Evolutionary conservation across 371 early-diverging fungal species (phyloP).

Genomic region (Parasitella parasitica): DNA sequence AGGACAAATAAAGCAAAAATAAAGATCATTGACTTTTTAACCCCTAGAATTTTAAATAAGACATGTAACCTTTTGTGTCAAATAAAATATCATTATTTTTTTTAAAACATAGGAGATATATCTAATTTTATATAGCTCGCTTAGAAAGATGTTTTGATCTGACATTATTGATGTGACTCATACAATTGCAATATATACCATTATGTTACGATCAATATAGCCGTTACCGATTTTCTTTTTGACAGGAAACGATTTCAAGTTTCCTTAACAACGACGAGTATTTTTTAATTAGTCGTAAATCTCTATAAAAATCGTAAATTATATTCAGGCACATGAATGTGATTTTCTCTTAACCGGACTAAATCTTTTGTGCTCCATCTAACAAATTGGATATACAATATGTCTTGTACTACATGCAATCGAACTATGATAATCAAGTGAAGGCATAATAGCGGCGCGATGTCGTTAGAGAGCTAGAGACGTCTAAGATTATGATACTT

Average conservation of each 20-base stretch:
- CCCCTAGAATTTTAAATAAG: not conserved
- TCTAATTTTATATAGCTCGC: too few relatives aligned
- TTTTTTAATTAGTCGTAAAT: not conserved
- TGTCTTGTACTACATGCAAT: not conserved
- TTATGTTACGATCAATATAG: too few relatives aligned
- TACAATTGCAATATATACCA: not conserved
- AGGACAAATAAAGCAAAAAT: not conserved
- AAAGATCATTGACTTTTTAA: not conserved
- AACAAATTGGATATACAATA: not conserved
- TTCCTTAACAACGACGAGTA: not conserved
- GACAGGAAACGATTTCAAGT: not conserved
- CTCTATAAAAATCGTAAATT: not conserved
- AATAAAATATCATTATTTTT: not conserved
- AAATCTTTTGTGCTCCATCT: not conserved
- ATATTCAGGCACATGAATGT: not conserved
- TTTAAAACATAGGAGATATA: too few relatives aligned
- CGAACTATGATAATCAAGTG: not conserved
- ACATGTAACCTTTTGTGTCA: not conserved
- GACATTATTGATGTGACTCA: not conserved
- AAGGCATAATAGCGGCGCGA: not conserved
- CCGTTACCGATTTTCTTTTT: too few relatives aligned
- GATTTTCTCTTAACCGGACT: not conserved
- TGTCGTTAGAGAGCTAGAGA: not conserved
- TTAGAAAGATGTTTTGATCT: not conserved
- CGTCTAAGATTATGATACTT: slow-evolving; percentile 24